phyloP scores from a whole-genome alignment of 1,139 yeast species.

The Pneumocystis jirovecii region DNA sequence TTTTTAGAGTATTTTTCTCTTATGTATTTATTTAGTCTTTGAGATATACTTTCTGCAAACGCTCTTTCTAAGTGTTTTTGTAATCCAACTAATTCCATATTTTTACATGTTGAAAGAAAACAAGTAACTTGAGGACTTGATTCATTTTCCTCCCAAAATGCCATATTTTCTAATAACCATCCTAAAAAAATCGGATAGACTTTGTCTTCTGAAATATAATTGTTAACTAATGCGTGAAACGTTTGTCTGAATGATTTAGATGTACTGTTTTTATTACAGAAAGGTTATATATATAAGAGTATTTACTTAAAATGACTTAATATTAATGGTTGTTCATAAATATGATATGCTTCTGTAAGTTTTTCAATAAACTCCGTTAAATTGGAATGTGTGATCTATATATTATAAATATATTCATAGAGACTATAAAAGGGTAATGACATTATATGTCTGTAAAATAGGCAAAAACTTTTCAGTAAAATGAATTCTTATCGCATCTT shows the following conservation, averaged over 20 bases:
- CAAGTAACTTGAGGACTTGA: background rate
- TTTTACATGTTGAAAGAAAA: background rate
- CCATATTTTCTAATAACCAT: background rate
- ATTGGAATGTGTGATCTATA: background rate
- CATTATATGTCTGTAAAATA: background rate
- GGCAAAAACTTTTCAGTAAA: background rate
- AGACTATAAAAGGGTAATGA: background rate
- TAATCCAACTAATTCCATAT: background rate
- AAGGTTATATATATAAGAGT: background rate
- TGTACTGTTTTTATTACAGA: background rate
- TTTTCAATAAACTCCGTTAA: background rate
- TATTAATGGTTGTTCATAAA: constrained; percentile 1
- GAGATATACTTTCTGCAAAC: background rate
- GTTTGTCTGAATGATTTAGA: background rate
- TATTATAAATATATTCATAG: background rate
- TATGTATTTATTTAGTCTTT: background rate
- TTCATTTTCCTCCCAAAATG: background rate
- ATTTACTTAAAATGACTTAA: background rate
- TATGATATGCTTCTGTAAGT: background rate
- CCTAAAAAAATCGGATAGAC: background rate
- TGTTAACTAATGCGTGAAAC: background rate
- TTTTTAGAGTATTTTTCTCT: background rate
- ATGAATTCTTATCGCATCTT: background rate
- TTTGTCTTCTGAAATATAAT: constrained; percentile 1
- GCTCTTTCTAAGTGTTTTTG: background rate